phyloP scores from a whole-genome alignment of 768 basidiomycete species.

The Agaricus bisporus region DNA sequence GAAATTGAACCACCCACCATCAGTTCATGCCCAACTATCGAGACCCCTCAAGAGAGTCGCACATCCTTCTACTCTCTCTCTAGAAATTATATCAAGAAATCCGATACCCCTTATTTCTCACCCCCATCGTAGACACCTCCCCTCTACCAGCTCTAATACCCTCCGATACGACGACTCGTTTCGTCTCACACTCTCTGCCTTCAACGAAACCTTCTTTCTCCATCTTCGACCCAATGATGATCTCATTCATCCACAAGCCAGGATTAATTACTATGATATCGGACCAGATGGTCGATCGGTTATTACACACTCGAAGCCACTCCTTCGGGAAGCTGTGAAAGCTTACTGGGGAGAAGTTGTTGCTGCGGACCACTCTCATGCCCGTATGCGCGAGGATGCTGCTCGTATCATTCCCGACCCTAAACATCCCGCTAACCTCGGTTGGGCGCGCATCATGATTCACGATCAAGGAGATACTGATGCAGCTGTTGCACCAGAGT shows the following conservation, averaged over 20 bases:
- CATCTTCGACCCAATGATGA: constrained; percentile 75
- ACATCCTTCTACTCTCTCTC: constrained; percentile 42
- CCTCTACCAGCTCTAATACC: constrained; percentile 32
- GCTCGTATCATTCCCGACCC: constrained; percentile 40
- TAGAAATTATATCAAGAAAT: constrained; percentile 52
- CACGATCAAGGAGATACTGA: constrained; percentile 53
- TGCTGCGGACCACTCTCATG: constrained; percentile 41
- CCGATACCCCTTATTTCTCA: constrained; percentile 16
- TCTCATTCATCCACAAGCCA: constrained; percentile 73
- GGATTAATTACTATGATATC: constrained; percentile 58
- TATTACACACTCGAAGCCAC: constrained; percentile 48
- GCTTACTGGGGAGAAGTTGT: constrained; percentile 78
- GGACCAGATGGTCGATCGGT: constrained; percentile 43
- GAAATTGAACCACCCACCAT: neutral
- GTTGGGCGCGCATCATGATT: constrained; percentile 76
- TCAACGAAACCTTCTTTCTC: constrained; percentile 59
- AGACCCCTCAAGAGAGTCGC: constrained; percentile 43
- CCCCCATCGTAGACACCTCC: constrained; percentile 26
- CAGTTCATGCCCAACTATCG: constrained; percentile 44
- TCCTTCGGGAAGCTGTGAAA: constrained; percentile 57
- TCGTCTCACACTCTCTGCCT: constrained; percentile 62
- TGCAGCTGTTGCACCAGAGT: constrained; percentile 45
- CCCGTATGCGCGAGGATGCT: constrained; percentile 57
- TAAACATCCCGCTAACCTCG: constrained; percentile 45
- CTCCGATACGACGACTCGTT: constrained; percentile 67